Evolutionary conservation across 2,329 filamentous ascomycete species (phyloP).

Genomic region (Microsporum canis): DNA sequence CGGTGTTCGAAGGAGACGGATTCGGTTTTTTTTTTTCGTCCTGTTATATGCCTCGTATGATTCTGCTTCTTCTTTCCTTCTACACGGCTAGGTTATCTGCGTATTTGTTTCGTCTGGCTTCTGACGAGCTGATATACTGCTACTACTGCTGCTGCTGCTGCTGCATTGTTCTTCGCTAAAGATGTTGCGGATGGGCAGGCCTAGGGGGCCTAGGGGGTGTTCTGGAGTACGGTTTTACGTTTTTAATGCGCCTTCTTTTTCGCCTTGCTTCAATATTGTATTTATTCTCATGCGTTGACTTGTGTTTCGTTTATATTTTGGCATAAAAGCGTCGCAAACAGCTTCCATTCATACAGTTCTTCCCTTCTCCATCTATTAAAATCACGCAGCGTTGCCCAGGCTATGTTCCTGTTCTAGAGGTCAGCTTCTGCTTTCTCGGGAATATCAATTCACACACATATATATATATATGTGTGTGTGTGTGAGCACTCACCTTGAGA

Average conservation of each 20-base stretch:
- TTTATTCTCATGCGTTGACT: not conserved
- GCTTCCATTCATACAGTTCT: not conserved
- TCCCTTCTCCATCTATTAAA: not conserved
- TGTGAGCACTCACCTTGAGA: constrained; percentile 52
- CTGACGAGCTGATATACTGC: not conserved
- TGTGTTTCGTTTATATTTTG: not conserved
- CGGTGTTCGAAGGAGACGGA: not conserved
- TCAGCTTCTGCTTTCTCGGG: not conserved
- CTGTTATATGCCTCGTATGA: not conserved
- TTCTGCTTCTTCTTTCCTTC: not conserved
- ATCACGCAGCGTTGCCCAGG: not conserved
- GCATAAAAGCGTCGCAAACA: not conserved
- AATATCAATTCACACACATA: no score
- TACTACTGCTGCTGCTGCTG: not conserved
- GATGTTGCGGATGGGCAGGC: not conserved
- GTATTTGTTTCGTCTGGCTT: not conserved
- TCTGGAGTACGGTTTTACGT: not conserved
- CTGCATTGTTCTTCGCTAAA: not conserved
- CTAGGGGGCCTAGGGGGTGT: not conserved
- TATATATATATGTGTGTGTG: no score
- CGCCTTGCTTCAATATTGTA: not conserved
- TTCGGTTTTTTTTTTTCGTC: not conserved
- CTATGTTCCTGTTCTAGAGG: not conserved
- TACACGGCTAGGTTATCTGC: not conserved
- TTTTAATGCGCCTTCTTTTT: not conserved